Evolutionary conservation across 1,284 basidiomycete species (phyloP).

Genomic region (Tilletia caries): DNA sequence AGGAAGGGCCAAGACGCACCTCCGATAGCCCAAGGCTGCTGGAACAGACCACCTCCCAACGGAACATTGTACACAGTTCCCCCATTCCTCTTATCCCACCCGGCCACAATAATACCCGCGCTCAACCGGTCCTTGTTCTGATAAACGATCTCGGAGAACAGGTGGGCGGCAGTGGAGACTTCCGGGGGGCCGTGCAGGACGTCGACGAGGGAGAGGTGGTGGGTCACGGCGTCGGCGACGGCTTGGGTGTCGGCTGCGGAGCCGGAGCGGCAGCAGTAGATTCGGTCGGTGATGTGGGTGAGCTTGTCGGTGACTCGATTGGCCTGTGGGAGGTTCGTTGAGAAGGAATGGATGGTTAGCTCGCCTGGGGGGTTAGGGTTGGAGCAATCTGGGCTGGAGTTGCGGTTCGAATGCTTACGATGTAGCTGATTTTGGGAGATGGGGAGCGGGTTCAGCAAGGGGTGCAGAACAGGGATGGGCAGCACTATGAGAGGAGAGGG

Average conservation of each 20-base stretch:
- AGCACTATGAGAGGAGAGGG: background rate
- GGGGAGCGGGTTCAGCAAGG: background rate
- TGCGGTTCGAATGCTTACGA: background rate
- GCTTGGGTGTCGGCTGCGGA: slow-evolving; percentile 96
- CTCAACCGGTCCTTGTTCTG: slow-evolving; percentile 78
- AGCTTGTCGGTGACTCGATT: slow-evolving; percentile 99
- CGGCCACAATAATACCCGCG: slow-evolving; percentile 96
- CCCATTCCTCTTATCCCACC: slow-evolving; percentile 92
- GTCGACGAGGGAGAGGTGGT: slow-evolving; percentile 76
- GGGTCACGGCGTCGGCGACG: slow-evolving; percentile 86
- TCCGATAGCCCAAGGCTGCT: slow-evolving; percentile 51
- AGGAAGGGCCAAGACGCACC: slow-evolving; percentile 17
- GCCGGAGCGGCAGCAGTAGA: slow-evolving; percentile 98
- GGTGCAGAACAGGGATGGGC: no score
- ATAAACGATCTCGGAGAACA: slow-evolving; percentile 90
- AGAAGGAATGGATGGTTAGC: background rate
- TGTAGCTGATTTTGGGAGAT: background rate
- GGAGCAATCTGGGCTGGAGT: no score
- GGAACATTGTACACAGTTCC: slow-evolving; percentile 85
- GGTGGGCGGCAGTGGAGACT: slow-evolving; percentile 74
- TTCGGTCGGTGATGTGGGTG: slow-evolving; percentile 91
- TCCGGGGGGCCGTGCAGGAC: slow-evolving; percentile 73
- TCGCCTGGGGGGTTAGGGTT: no score
- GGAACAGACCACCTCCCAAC: slow-evolving; percentile 46
- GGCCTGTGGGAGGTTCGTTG: slow-evolving; percentile 61